A percentile compares a stretch with the other conserved stretches of the same genome.
Evolutionary conservation across 1,284 basidiomycete species (phyloP).

Genomic region (Cryptococcus sp.): DNA sequence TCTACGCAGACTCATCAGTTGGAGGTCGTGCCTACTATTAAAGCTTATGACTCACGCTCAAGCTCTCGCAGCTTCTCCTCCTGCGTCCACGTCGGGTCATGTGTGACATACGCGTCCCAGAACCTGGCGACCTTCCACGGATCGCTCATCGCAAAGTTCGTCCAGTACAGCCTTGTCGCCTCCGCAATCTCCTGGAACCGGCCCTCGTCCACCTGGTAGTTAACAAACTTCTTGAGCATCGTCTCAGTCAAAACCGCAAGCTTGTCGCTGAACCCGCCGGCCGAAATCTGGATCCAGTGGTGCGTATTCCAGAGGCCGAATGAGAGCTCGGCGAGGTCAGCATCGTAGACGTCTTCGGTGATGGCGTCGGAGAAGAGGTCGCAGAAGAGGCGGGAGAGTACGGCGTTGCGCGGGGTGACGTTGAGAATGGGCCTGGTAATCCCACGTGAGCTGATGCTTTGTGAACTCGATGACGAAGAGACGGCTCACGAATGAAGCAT

Average conservation of each 20-base stretch:
- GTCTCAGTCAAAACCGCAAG: conserved; percentile 71
- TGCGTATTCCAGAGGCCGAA: conserved; percentile 69
- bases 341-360: conserved; percentile 89
- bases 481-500: conserved; percentile 37
- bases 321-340: conserved; percentile 81
- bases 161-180: conserved; percentile 57
- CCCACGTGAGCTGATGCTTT: neutral
- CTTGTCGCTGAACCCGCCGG: conserved; percentile 94
- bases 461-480: neutral
- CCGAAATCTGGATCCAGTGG: conserved; percentile 66
- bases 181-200: conserved; percentile 83
- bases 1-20: conserved; percentile 50
- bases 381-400: conserved; percentile 60
- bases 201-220: conserved; percentile 65
- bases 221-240: conserved; percentile 70
- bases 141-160: conserved; percentile 83
- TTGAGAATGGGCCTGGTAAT: conserved; percentile 43
- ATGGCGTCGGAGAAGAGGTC: conserved; percentile 86
- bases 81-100: conserved; percentile 72
- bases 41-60: conserved; percentile 56
- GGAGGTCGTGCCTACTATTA: neutral
- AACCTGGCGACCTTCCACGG: conserved; percentile 79
- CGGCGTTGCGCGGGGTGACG: conserved; percentile 45
- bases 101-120: conserved; percentile 67
- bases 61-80: conserved; percentile 78